Evolutionary conservation across 352 stramenopile species (phyloP).

Genomic region (Pythium diclinum): DNA sequence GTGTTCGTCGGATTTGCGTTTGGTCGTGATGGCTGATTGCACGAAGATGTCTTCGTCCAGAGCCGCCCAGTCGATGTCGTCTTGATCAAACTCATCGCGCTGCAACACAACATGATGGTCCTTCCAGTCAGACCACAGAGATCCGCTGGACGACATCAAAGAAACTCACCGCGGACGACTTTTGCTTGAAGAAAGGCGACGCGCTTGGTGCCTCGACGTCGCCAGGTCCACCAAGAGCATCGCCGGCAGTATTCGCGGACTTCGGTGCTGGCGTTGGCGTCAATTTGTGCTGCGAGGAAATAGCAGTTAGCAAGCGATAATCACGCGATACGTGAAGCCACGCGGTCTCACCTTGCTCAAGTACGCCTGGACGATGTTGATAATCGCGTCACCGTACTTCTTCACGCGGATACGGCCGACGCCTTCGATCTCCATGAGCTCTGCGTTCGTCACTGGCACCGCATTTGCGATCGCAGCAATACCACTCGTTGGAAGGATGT

Average conservation of each 20-base stretch:
- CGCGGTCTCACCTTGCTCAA: constrained; percentile 52
- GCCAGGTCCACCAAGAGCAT: neutral
- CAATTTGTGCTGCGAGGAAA: constrained; percentile 51
- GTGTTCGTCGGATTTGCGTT: constrained; percentile 4
- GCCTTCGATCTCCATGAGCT: constrained; percentile 79
- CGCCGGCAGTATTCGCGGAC: neutral
- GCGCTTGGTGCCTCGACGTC: constrained; percentile 18
- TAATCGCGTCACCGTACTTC: constrained; percentile 83
- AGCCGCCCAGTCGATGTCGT: constrained; percentile 67
- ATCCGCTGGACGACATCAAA: neutral
- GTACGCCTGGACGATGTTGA: constrained; percentile 79
- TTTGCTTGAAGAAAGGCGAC: constrained; percentile 55
- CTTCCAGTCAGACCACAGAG: neutral
- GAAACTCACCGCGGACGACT: constrained; percentile 15
- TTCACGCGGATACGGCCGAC: constrained; percentile 80
- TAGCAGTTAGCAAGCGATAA: neutral
- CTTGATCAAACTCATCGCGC: constrained; percentile 30
- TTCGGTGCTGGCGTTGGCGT: constrained; percentile 35
- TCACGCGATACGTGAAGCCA: neutral
- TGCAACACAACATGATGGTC: neutral
- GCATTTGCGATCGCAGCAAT: constrained; percentile 81
- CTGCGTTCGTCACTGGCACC: constrained; percentile 66
- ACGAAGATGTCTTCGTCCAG: constrained; percentile 36
- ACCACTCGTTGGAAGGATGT: constrained; percentile 77
- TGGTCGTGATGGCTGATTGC: constrained; percentile 8